phyloP scores from a whole-genome alignment of 2,329 filamentous ascomycete genomes.

The Penicillium sp. region DNA sequence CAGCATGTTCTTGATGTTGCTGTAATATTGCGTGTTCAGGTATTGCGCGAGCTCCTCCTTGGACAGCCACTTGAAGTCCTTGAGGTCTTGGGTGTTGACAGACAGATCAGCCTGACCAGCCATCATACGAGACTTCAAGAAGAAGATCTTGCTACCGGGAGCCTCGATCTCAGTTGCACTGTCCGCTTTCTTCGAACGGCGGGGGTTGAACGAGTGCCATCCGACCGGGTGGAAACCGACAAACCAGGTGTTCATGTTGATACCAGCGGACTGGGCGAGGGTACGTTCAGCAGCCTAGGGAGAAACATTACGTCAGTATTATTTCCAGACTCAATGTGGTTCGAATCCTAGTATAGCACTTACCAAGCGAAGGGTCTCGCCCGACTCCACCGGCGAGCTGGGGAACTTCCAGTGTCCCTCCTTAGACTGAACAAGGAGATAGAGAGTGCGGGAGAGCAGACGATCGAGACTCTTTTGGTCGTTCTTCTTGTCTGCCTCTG shows the following conservation, averaged over 20 bases:
- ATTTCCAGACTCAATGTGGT: background rate
- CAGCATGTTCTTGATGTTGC: constrained; percentile 77
- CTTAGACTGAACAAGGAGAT: constrained; percentile 73
- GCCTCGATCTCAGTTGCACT: constrained; percentile 38
- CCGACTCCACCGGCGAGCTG: constrained; percentile 62
- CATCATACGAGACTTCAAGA: constrained; percentile 95
- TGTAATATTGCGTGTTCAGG: constrained; percentile 68
- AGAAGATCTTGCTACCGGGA: constrained; percentile 81
- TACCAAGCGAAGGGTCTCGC: constrained; percentile 81
- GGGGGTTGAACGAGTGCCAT: constrained; percentile 62
- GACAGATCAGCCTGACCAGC: constrained; percentile 84
- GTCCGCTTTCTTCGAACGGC: constrained; percentile 38
- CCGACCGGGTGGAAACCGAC: constrained; percentile 88
- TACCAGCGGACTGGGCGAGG: constrained; percentile 71
- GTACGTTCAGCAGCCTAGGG: constrained; percentile 75
- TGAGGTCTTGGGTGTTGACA: constrained; percentile 67
- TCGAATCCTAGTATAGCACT: constrained; percentile 33
- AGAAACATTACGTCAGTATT: background rate
- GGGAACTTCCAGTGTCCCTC: constrained; percentile 80
- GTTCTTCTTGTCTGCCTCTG: constrained; percentile 73
- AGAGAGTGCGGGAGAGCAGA: constrained; percentile 75
- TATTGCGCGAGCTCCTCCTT: constrained; percentile 77
- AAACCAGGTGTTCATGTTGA: constrained; percentile 99
- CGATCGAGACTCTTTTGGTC: constrained; percentile 77
- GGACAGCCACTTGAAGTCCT: constrained; percentile 88